A percentile compares a stretch with the other conserved stretches of the same genome.
These are phyloP conservation scores for Ascochyta pisi DNA, from an alignment of 2,329 filamentous ascomycete species.

Conservation along the genomic window DNA sequence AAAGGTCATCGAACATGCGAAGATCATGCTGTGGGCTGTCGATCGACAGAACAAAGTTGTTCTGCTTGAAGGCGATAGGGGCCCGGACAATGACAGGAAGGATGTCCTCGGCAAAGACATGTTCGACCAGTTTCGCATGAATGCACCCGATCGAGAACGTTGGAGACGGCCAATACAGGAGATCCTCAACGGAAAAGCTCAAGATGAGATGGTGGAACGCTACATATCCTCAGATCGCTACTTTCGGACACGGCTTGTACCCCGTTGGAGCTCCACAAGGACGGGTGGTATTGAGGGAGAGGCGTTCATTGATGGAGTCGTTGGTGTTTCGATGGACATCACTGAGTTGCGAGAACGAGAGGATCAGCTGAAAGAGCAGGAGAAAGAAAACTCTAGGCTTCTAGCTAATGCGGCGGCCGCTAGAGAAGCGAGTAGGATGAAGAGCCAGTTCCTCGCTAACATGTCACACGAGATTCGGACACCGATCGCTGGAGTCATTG, in stretches of 20 bases:
- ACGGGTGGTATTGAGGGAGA: constrained; percentile 60
- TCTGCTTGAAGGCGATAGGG: constrained; percentile 72
- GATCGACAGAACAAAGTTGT: constrained; percentile 68
- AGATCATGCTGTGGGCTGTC: constrained; percentile 78
- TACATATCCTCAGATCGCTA: constrained; percentile 65
- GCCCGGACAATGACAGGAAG: constrained; percentile 49
- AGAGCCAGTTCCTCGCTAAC: constrained; percentile 80
- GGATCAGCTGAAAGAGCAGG: constrained; percentile 67
- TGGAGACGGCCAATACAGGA: constrained; percentile 67
- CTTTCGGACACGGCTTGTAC: constrained; percentile 75
- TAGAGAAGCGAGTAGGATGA: constrained; percentile 80
- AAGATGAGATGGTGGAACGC: constrained; percentile 70
- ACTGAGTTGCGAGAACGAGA: constrained; percentile 74
- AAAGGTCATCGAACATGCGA: constrained; percentile 75
- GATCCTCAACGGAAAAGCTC: constrained; percentile 67
- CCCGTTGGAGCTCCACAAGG: constrained; percentile 65
- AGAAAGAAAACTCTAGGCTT: constrained; percentile 72
- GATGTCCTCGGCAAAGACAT: constrained; percentile 65
- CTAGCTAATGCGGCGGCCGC: constrained; percentile 78
- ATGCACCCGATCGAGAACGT: constrained; percentile 39
- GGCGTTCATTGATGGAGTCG: constrained; percentile 70
- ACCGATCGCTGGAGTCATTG: constrained; percentile 80
- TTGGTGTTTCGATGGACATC: constrained; percentile 81
- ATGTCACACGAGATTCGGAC: constrained; percentile 84
- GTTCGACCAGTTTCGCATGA: constrained; percentile 65